Percentiles rank a stretch among this genome's conserved stretches.
Conservation (phyloP, 31 red algal species). For the Odonthalia washingtoniensis region DNA sequence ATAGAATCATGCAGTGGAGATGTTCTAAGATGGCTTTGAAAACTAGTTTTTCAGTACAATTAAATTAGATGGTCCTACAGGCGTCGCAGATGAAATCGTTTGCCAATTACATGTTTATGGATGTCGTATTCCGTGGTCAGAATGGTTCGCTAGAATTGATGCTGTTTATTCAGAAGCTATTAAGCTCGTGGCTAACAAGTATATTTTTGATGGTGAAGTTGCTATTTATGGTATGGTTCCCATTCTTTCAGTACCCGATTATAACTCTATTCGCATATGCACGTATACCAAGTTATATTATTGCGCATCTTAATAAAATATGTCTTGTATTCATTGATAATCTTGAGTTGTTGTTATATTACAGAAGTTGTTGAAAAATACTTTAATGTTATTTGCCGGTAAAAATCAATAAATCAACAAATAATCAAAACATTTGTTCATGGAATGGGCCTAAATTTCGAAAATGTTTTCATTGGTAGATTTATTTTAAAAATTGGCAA, state of each 20-base stretch:
- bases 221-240: constrained; percentile 93
- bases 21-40: constrained; percentile 87
- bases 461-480: too few relatives aligned
- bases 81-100: constrained; percentile 96
- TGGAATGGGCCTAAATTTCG: too few relatives aligned
- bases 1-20: too few relatives aligned
- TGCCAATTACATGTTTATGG: constrained; percentile 96
- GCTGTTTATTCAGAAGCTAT: constrained; percentile 89
- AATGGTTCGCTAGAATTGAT: constrained; percentile 98
- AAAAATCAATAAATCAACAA: too few relatives aligned
- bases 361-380: too few relatives aligned
- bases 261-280: constrained; percentile 90
- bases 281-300: constrained; percentile 94
- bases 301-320: too few relatives aligned
- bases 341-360: too few relatives aligned
- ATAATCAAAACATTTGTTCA: too few relatives aligned
- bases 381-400: too few relatives aligned
- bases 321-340: too few relatives aligned
- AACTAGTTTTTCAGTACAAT: constrained; percentile 81
- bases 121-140: constrained; percentile 91
- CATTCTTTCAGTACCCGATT: constrained; percentile 92
- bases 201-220: constrained; percentile 96
- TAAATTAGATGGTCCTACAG: constrained; percentile 88
- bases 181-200: constrained; percentile 91
- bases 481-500: too few relatives aligned